Evolutionary conservation across 495 filamentous ascomycete genomes (phyloP).

Genomic region (Penicillium maclennaniae): DNA sequence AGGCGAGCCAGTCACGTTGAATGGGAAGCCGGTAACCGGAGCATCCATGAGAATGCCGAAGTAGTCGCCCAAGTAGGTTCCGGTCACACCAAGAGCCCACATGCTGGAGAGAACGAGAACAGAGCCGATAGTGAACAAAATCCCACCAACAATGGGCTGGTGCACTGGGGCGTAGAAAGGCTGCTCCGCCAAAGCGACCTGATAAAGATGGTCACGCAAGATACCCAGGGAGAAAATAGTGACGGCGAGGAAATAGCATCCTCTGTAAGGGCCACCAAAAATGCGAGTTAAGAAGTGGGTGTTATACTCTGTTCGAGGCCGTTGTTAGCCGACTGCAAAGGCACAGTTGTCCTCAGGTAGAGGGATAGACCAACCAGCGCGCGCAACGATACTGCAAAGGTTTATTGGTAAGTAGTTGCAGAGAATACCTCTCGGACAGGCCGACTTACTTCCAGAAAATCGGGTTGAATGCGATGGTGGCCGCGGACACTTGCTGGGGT

Average conservation of each 20-base stretch:
- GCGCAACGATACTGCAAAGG: slow-evolving; percentile 40
- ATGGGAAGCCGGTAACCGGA: slow-evolving; percentile 90
- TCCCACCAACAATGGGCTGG: slow-evolving; percentile 73
- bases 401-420: background rate
- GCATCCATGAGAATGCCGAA: slow-evolving; percentile 97
- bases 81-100: slow-evolving; percentile 90
- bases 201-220: slow-evolving; percentile 70
- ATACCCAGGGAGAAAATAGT: slow-evolving; percentile 90
- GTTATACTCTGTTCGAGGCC: slow-evolving; percentile 72
- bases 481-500: slow-evolving; percentile 44
- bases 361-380: slow-evolving; percentile 36
- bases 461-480: slow-evolving; percentile 52
- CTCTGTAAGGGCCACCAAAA: slow-evolving; percentile 75
- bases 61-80: slow-evolving; percentile 97
- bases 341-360: slow-evolving; percentile 2
- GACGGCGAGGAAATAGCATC: slow-evolving; percentile 84
- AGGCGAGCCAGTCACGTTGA: slow-evolving; percentile 85
- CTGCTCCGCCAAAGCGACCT: slow-evolving; percentile 36
- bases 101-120: slow-evolving; percentile 82
- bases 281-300: slow-evolving; percentile 82
- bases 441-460: slow-evolving; percentile 55
- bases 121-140: slow-evolving; percentile 71
- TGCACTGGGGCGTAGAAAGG: slow-evolving; percentile 46
- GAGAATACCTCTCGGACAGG: background rate
- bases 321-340: slow-evolving; percentile 13